Evolutionary conservation across 2,329 filamentous ascomycete genomes (phyloP).

Genomic region (Colletotrichum aenigma): DNA sequence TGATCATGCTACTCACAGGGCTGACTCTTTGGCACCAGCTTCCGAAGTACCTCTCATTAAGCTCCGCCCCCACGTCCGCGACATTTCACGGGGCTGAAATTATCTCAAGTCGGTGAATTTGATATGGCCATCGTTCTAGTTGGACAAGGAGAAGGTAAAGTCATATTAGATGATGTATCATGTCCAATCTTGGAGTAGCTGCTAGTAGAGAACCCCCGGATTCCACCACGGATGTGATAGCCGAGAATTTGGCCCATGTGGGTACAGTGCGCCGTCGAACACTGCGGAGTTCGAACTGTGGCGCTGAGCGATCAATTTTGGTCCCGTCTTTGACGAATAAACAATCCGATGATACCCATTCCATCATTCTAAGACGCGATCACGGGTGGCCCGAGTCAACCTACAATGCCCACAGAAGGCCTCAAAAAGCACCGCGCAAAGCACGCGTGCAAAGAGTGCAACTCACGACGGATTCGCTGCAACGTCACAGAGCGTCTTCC

Average conservation of each 20-base stretch:
- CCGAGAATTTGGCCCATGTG: neutral
- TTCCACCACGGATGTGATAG: neutral
- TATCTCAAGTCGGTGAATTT: too few relatives aligned
- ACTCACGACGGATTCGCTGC: conserved; percentile 23
- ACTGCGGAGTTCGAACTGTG: neutral
- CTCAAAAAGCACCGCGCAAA: conserved; percentile 23
- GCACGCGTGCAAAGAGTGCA: conserved; percentile 25
- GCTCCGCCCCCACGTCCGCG: too few relatives aligned
- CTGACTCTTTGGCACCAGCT: too few relatives aligned
- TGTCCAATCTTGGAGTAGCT: neutral
- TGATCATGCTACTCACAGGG: too few relatives aligned
- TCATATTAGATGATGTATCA: neutral
- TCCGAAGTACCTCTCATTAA: too few relatives aligned
- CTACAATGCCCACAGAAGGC: neutral
- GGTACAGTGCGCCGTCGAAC: neutral
- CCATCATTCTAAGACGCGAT: neutral
- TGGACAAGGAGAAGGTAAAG: neutral
- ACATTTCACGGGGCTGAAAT: too few relatives aligned
- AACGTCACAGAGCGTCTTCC: conserved; percentile 24
- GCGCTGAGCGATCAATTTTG: neutral
- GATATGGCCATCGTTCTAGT: neutral
- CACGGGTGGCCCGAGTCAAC: neutral
- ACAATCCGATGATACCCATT: neutral
- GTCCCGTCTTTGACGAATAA: neutral
- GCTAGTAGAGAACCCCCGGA: neutral